A percentile compares a stretch with the other conserved stretches of the same genome.
Conservation (phyloP, 1,284 basidiomycete genomes). For the Puccinia triticina region DNA sequence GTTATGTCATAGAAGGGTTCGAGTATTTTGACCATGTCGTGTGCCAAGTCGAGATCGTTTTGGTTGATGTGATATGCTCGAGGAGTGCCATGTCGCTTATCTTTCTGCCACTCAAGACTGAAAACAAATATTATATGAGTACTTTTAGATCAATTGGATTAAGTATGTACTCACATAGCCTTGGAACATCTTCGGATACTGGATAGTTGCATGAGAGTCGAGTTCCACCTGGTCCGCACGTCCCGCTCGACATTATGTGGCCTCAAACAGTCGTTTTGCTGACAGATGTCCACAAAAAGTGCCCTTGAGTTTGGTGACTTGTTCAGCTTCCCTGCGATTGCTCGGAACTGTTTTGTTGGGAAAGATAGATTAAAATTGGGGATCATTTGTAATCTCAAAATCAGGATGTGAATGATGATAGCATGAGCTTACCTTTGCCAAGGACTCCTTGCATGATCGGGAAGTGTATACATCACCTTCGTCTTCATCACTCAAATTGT, state of each 20-base stretch:
- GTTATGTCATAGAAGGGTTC: slow-evolving; percentile 14
- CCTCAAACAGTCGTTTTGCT: not conserved
- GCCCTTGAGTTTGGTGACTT: slow-evolving; percentile 22
- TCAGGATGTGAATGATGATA: not conserved
- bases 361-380: too few species aligned
- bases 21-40: not conserved
- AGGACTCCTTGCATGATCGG: not conserved
- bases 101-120: slow-evolving; percentile 26
- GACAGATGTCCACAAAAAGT: not conserved
- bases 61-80: slow-evolving; percentile 1
- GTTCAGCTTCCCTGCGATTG: not conserved
- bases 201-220: not conserved
- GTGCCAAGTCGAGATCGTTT: not conserved
- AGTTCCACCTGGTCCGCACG: slow-evolving; percentile 7
- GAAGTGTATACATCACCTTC: not conserved
- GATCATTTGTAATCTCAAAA: too few species aligned
- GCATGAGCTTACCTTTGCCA: not conserved
- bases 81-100: slow-evolving; percentile 1
- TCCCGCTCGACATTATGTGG: not conserved
- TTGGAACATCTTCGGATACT: not conserved
- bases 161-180: not conserved
- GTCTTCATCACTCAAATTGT: not conserved
- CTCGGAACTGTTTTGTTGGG: slow-evolving; percentile 16
- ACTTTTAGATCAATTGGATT: too few species aligned
- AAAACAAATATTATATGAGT: too few species aligned